Base-by-base conservation (phyloP, 371 early-diverging fungal species). In the Massospora cicadina region DNA sequence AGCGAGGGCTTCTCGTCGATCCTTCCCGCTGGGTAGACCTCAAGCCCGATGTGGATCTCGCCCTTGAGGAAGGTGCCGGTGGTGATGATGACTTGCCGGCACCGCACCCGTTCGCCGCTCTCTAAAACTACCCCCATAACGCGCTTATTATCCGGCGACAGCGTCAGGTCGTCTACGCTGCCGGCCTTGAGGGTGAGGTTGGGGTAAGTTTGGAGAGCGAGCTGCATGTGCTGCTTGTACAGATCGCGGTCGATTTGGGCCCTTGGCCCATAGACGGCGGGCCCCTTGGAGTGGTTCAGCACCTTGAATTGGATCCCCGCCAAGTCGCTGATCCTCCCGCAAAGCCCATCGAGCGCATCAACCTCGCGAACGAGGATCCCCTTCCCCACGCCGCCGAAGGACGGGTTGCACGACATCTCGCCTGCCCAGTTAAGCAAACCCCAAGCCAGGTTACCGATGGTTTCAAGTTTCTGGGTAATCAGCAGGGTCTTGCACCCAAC, bases 371-470 rank as follows among this genome's bases (percentile, higher is more conserved):
- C 85, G 21, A 90, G 72, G 2, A 85, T 80, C 13, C 91, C 91
- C 70, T 90, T 90, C 7, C 90, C 91, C 0, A 90, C 81, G 13
- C 91, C 91, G 54, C 91, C 91, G 71, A 90, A 88, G 0, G 88
- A 87, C 24, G 91, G 91, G 69, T 90, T 90, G 69, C 91, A 90
- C 2, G 88, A 87, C 89, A 90, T 87, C 70, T 90, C 91, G 33
- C 90, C 90, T 73, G 68, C 25, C 29, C 24, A 33, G 17, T n/a
- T 56, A 55, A 23, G 28, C 31, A 53, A 31, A n/a, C 27, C 2
- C 26, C 23, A 59, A 33, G 28, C n/a, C 25, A 5, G 13, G 17
- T 13, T 65, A 30, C 85, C 85, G 55, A 90, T 87, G 0, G 88
- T 90, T 56, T 86, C 83, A 1, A 77, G 70, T 58, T 81, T 81